Percentiles rank a stretch among this genome's conserved stretches.
phyloP scores from a whole-genome alignment of 129 eudicot genomes.

The Scalesia atractyloides region DNA sequence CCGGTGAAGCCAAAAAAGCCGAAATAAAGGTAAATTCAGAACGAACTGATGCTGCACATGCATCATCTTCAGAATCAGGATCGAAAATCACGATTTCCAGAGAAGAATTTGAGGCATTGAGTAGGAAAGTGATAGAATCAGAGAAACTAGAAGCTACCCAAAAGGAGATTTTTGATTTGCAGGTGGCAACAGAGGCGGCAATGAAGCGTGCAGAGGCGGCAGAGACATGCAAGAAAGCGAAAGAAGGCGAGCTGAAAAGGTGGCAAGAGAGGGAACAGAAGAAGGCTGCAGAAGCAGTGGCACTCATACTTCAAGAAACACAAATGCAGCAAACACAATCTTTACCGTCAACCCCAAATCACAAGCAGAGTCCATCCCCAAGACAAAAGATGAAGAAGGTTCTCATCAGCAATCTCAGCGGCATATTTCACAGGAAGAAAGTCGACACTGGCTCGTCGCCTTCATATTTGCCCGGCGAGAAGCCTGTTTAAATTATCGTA shows the following conservation, averaged over 20 bases:
- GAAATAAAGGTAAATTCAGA: conserved; percentile 66
- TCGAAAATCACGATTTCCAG: conserved; percentile 65
- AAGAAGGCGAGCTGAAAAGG: conserved; percentile 80
- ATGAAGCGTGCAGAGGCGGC: conserved; percentile 79
- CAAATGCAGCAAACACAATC: conserved; percentile 32
- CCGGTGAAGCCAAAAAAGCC: conserved; percentile 77
- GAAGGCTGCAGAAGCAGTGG: conserved; percentile 87
- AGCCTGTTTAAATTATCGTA: conserved; percentile 39
- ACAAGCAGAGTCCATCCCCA: conserved; percentile 36
- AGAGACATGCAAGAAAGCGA: conserved; percentile 80
- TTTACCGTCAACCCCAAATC: conserved; percentile 39
- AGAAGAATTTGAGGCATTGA: conserved; percentile 80
- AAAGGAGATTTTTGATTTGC: conserved; percentile 71
- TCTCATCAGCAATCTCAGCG: conserved; percentile 58
- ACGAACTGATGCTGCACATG: conserved; percentile 61
- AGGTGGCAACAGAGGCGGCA: conserved; percentile 63
- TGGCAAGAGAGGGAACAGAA: conserved; percentile 86
- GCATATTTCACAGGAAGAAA: conserved; percentile 76
- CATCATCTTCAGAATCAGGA: conserved; percentile 75
- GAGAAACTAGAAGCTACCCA: conserved; percentile 61
- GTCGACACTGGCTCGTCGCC: conserved; percentile 65
- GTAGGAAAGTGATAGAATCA: conserved; percentile 77
- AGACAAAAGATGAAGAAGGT: conserved; percentile 76
- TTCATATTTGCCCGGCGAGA: conserved; percentile 79
- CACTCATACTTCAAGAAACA: conserved; percentile 67